Percentiles rank a stretch among this genome's conserved stretches.
phyloP scores from a whole-genome alignment of 306 rosid genomes.

The cucumber (Cucumis sativus) region Cucumber_9930_V3 NC_026660.2:17622501-17623000 shows the following conservation, averaged over 20 bases:
- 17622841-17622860: neutral
- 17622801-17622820: neutral
- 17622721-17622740: neutral
- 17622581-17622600: neutral
- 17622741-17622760: neutral
- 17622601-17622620: neutral
- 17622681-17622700: neutral
- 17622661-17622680: neutral
- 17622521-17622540: neutral
- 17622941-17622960: neutral
- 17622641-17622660: neutral
- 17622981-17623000: neutral
- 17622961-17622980: neutral
- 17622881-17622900: neutral
- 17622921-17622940: neutral
- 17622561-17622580: neutral
- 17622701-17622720: neutral
- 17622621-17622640: neutral
- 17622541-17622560: neutral
- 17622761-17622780: neutral
- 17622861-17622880: neutral
- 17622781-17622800: neutral
- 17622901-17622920: neutral
- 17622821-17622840: neutral
- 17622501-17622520: neutral